These are phyloP conservation scores for Cyclotella distinguenda DNA, from an alignment of 108 stramenopile species.

Conservation along the genomic window DNA sequence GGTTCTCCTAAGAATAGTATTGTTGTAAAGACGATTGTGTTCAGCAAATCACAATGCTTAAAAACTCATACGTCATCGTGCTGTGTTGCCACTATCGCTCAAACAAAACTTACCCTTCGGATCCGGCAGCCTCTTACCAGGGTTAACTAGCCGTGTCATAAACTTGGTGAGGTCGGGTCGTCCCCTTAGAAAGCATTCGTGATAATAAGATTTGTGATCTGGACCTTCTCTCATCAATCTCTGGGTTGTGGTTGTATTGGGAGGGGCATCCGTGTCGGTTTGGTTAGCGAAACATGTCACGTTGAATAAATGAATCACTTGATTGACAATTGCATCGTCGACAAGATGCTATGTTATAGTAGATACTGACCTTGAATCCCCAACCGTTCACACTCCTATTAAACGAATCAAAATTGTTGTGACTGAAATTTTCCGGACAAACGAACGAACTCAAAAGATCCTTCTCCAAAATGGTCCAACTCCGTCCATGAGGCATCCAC, in stretches of 20 bases:
- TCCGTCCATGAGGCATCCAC: constrained; percentile 40
- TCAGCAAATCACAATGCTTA: background rate
- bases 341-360: too few relatives aligned
- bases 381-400: constrained; percentile 47
- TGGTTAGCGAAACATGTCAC: too few relatives aligned
- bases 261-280: background rate
- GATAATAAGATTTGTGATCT: constrained; percentile 45
- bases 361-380: constrained; percentile 44
- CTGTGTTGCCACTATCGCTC: background rate
- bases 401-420: constrained; percentile 36
- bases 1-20: background rate
- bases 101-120: constrained; percentile 6
- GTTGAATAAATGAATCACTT: too few relatives aligned
- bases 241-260: background rate
- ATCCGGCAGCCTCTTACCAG: constrained; percentile 34
- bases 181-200: constrained; percentile 47
- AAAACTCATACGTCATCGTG: background rate
- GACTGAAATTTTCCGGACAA: constrained; percentile 37
- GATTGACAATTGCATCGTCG: too few relatives aligned
- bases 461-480: constrained; percentile 36
- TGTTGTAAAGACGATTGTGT: background rate
- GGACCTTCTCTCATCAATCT: constrained; percentile 18
- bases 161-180: constrained; percentile 33
- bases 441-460: constrained; percentile 20
- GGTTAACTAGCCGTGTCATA: constrained; percentile 30